Conservation (phyloP, 441 rosid species). For the Brassica hybrid region DNA sequence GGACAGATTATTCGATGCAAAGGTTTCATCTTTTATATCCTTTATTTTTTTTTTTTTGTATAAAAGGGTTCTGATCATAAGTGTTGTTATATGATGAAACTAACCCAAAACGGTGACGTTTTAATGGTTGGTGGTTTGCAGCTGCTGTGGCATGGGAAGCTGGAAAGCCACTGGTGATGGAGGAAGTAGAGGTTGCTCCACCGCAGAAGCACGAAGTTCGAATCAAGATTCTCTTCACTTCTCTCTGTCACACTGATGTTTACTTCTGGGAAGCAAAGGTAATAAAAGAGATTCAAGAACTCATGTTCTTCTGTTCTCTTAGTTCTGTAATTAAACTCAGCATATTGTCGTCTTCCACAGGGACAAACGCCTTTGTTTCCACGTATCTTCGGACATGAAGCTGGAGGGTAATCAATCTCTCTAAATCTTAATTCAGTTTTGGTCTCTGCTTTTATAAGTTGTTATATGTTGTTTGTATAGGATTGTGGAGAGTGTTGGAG, state of each 20-base stretch:
- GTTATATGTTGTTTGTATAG: too few relatives aligned
- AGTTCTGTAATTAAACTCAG: too few relatives aligned
- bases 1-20: constrained; percentile 73
- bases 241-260: too few relatives aligned
- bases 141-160: constrained; percentile 91
- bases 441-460: too few relatives aligned
- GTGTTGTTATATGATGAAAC: background rate
- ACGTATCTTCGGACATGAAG: constrained; percentile 89
- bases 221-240: constrained; percentile 67
- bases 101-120: background rate
- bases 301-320: too few relatives aligned
- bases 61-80: background rate
- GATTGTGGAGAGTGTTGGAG: too few relatives aligned
- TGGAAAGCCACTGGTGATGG: constrained; percentile 74
- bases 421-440: too few relatives aligned
- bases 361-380: constrained; percentile 84
- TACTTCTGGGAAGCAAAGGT: too few relatives aligned
- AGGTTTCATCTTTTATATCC: constrained; percentile 43
- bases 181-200: constrained; percentile 78
- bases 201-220: constrained; percentile 75
- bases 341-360: constrained; percentile 28
- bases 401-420: constrained; percentile 63
- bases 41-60: background rate
- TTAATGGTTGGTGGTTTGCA: constrained; percentile 1
- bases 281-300: too few relatives aligned